Percentiles rank a stretch among this genome's conserved stretches.
Evolutionary conservation across 2,329 filamentous ascomycete species (phyloP).

Genomic region (Fusarium sp.): DNA sequence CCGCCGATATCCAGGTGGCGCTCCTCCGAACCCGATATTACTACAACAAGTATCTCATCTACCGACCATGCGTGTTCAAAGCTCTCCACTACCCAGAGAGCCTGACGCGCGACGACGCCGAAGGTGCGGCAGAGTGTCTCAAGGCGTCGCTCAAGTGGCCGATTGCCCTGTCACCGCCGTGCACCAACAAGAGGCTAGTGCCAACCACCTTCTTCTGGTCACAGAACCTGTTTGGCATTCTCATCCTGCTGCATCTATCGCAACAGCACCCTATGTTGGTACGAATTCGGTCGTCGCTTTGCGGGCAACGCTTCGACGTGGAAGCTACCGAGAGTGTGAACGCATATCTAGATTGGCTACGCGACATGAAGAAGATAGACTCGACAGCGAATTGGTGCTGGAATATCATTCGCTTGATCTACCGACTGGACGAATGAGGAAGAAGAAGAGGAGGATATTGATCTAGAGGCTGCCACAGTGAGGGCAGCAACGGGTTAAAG

Average conservation of each 20-base stretch:
- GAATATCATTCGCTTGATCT: constrained; percentile 61
- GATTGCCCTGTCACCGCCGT: constrained; percentile 66
- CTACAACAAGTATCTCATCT: constrained; percentile 68
- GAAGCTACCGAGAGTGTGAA: constrained; percentile 61
- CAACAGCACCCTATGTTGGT: constrained; percentile 62
- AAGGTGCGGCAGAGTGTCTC: constrained; percentile 67
- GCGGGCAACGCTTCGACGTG: constrained; percentile 61
- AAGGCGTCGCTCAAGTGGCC: constrained; percentile 70
- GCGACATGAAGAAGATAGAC: constrained; percentile 67
- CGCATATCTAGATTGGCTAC: constrained; percentile 69
- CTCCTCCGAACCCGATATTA: constrained; percentile 69
- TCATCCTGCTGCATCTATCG: constrained; percentile 67
- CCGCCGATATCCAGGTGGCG: constrained; percentile 67
- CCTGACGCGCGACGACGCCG: constrained; percentile 64
- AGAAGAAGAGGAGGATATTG: not conserved
- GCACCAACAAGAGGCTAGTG: constrained; percentile 67
- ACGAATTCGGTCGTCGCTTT: constrained; percentile 61
- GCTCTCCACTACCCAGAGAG: constrained; percentile 67
- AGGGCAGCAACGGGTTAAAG: constrained; percentile 4
- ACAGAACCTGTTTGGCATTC: constrained; percentile 69
- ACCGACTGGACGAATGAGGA: constrained; percentile 49
- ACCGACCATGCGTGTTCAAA: constrained; percentile 70
- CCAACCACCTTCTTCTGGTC: constrained; percentile 72
- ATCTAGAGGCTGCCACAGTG: not conserved
- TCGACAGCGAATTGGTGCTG: constrained; percentile 67